Evolutionary conservation across 192 early-diverging fungal species (phyloP), one percentile per base, ranked within the genome.

Genomic region (Coemansia sp.): DNA sequence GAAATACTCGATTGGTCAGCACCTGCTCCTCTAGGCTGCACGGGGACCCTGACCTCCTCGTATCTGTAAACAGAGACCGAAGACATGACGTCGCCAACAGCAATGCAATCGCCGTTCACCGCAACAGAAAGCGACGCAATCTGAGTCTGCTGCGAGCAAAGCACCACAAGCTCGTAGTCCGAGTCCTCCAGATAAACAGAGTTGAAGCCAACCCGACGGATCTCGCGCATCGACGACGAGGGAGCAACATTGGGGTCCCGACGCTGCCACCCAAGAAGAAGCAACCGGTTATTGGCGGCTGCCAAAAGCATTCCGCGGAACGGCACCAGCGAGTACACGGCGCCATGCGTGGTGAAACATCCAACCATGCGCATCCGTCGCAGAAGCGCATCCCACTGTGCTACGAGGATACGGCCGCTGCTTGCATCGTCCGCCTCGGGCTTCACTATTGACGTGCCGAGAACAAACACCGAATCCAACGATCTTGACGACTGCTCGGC

Each of bases 11-110:
- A 45, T 48, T 39, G 45, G 8, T 13, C 37, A n/a, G 48, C 40
- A 54, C 9, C 12, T 11, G 19, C 11, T 21, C 40, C 12, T 26
- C 61, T 50, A 39, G 45, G 47, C 18, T 52, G 45, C 21, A 52
- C 1, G 19, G 40, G 6, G 18, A 48, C 61, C 38, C n/a, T 10
- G 56, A 39, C 45, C 45, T 72, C 59, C 54, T 77, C 70, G 62
- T 77, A 83, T 16, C 45, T 52, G 49, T 92, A 81, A 7, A 94
- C 49, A 7, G 88, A 83, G 8, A 90, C 87, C 0, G 93, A 95
- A 47, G 89, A 85, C 84, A 97, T 87, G 47, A 97, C 32, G 74
- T 98, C 97, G 18, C 91, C 95, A 12, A 94, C 91, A 1, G 91
- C 62, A 26, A 97, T 70, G 32, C 85, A 85, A 60, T 95, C 89